These are phyloP conservation scores for Boletus rufocinnamomeus DNA, from an alignment of 768 basidiomycete genomes.

Conservation along the genomic window DNA sequence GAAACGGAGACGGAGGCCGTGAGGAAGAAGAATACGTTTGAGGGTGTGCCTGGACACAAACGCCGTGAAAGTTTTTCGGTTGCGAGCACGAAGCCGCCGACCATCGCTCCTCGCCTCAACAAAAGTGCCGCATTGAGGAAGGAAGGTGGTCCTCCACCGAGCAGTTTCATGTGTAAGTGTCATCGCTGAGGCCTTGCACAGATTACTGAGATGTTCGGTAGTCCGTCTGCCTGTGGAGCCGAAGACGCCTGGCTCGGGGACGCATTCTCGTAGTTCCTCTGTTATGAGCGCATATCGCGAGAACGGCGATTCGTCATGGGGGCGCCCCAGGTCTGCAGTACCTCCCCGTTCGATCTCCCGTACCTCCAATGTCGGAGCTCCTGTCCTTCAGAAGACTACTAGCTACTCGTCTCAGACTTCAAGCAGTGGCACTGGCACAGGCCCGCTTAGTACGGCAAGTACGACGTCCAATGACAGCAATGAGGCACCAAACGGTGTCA, in stretches of 20 bases:
- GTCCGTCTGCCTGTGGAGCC: conserved; percentile 48
- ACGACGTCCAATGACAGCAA: conserved; percentile 27
- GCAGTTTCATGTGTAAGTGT: conserved; percentile 71
- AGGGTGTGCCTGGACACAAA: conserved; percentile 85
- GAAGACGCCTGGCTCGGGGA: conserved; percentile 41
- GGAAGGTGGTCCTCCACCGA: conserved; percentile 54
- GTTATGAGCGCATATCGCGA: conserved; percentile 33
- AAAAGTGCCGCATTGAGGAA: conserved; percentile 47
- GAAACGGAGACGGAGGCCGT: conserved; percentile 28
- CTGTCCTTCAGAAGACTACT: conserved; percentile 19
- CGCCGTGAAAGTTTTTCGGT: conserved; percentile 74
- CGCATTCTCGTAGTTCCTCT: conserved; percentile 47
- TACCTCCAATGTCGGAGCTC: conserved; percentile 29
- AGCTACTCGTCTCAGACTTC: conserved; percentile 31
- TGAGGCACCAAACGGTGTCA: conserved; percentile 19
- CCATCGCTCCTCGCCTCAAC: conserved; percentile 47
- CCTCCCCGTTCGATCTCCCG: conserved; percentile 48
- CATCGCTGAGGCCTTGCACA: no score
- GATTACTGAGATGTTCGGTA: conserved; percentile 26
- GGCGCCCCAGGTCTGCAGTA: conserved; percentile 19
- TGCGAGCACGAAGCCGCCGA: conserved; percentile 48
- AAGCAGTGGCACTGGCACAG: conserved; percentile 27
- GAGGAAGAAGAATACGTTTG: conserved; percentile 54
- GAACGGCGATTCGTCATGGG: conserved; percentile 12
- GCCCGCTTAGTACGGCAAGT: conserved; percentile 32